Conservation (phyloP, 106 monocot genomes). For the Gastrodia elata region DNA sequence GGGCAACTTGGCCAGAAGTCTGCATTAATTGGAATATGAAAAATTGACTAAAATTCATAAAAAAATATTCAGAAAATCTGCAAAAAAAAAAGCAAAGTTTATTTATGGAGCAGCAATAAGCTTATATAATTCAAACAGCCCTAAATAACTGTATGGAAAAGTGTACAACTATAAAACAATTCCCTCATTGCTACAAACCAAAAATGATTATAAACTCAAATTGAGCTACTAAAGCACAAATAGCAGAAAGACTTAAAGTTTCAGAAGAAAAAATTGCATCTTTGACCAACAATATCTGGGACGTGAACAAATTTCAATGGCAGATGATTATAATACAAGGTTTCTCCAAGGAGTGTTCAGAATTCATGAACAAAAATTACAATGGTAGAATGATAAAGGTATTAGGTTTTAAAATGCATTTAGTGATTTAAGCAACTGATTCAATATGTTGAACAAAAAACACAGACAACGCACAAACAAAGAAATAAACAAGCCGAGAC, state of each 20-base stretch:
- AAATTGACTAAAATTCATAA: neutral
- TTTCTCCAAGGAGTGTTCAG: no score
- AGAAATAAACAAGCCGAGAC: neutral
- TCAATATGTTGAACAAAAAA: neutral
- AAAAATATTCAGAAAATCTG: neutral
- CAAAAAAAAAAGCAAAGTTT: neutral
- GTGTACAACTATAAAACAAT: no score
- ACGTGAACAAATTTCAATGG: neutral
- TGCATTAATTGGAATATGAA: slow-evolving; percentile 20
- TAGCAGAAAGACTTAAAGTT: neutral
- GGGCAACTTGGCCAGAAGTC: slow-evolving; percentile 98
- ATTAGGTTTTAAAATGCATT: neutral
- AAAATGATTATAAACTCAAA: no score
- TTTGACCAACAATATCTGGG: neutral
- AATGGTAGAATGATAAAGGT: neutral
- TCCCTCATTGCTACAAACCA: no score
- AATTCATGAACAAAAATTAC: no score
- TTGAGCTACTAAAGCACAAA: neutral
- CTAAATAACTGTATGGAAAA: no score
- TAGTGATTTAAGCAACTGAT: neutral
- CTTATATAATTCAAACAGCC: neutral
- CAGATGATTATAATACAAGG: no score
- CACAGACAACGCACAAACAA: neutral
- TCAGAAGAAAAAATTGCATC: neutral
- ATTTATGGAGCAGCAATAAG: neutral